Evolutionary conservation across 305 asterid genomes (phyloP), one percentile per base, ranked within the genome.

Genomic region (Nicotiana rustica): DNA sequence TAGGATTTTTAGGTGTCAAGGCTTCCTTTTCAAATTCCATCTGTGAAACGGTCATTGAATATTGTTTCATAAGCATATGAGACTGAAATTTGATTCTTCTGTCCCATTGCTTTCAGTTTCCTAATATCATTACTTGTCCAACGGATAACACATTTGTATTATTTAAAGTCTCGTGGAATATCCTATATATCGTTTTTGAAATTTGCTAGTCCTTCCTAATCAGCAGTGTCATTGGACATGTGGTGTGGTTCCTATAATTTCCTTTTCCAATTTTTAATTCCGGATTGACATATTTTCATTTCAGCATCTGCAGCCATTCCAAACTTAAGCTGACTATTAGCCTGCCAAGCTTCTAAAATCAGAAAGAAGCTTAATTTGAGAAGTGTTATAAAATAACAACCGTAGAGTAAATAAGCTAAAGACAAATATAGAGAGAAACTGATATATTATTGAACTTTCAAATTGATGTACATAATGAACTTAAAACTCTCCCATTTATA

Each of bases 11-110:
- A 47, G 44, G 79, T 49, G 64, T 73, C 25, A 14, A 21, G 13
- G 64, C 25, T 73, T 73, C 79, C 64, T 6, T 73, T 52, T 10
- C n/a, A 52, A 52, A 52, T 52, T 73, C 29, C 79, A 49, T 38
- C 41, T 47, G 21, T 44, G 61, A 13, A 47, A 73, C 0, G 29
- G 79, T 25, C 79, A 73, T 21, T 73, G 15, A 73, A 73, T 38
- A 21, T 21, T 18, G 14, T 73, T 25, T 21, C 4, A 56, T 17
- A 0, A 56, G 29, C 29, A 25, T 25, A 25, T 25, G 61, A 56
- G 18, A 56, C 8, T 73, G 62, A 47, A 47, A 13, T 19, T 47
- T 29, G 65, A 75, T 75, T 75, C 17, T 52, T 75, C 25, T 13
- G 47, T 29, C 80, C 29, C 64, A 15, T 29, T 15, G 55, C 62